These are phyloP conservation scores for Phycomyces nitens DNA, from an alignment of 192 early-diverging fungal genomes.

Conservation along the genomic window DNA sequence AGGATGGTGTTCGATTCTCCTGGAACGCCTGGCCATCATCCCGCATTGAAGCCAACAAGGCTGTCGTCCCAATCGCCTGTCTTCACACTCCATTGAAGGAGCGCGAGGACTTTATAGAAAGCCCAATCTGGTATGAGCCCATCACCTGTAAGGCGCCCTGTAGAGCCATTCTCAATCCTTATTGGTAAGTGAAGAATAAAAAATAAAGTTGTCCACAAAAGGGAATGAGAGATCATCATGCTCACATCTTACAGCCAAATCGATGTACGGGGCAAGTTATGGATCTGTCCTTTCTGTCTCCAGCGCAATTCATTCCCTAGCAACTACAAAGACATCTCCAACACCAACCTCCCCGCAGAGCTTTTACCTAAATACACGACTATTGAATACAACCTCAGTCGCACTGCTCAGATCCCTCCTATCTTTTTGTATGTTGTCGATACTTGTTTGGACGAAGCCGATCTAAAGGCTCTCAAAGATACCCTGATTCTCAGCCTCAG, in stretches of 20 bases:
- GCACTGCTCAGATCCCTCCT: slow-evolving; percentile 84
- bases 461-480: slow-evolving; percentile 95
- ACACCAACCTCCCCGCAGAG: slow-evolving; percentile 89
- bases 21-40: slow-evolving; percentile 98
- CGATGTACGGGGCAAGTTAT: slow-evolving; percentile 91
- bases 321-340: slow-evolving; percentile 95
- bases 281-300: slow-evolving; percentile 99
- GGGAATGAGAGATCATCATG: background rate
- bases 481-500: slow-evolving; percentile 86
- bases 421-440: slow-evolving; percentile 97
- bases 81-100: slow-evolving; percentile 96
- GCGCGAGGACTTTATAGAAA: slow-evolving; percentile 65
- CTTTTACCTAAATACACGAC: slow-evolving; percentile 89
- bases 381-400: slow-evolving; percentile 91
- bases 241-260: slow-evolving; percentile 67
- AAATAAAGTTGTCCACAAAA: background rate
- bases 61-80: slow-evolving; percentile 89
- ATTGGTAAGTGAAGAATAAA: slow-evolving; percentile 69
- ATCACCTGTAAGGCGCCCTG: slow-evolving; percentile 95
- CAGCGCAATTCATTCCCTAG: slow-evolving; percentile 96
- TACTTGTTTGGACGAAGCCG: slow-evolving; percentile 92
- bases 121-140: slow-evolving; percentile 94
- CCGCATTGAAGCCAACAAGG: slow-evolving; percentile 88
- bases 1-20: slow-evolving; percentile 90
- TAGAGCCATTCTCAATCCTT: slow-evolving; percentile 94